Evolutionary conservation across 371 early-diverging fungal species (phyloP).

Genomic region (Lichtheimia hyalospora): DNA sequence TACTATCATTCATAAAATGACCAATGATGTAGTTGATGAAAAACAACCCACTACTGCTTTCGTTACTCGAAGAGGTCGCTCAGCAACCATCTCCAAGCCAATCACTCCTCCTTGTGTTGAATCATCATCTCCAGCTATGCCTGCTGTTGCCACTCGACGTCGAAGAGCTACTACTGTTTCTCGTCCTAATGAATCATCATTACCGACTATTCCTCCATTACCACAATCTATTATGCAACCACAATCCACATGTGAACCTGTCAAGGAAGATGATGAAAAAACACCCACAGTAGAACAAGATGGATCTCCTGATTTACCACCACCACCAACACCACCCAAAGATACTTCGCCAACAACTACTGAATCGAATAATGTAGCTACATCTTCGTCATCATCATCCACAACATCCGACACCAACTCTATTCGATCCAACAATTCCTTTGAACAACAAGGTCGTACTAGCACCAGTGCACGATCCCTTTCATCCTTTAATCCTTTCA

Average conservation of each 20-base stretch:
- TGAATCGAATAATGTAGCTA: too few relatives aligned
- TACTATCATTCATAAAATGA: conserved; percentile 4
- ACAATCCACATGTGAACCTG: not conserved
- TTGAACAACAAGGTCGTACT: conserved; percentile 3
- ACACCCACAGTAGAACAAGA: not conserved
- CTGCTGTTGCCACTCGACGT: conserved; percentile 2
- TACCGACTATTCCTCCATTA: conserved; percentile 1
- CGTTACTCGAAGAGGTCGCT: not conserved
- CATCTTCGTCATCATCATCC: too few relatives aligned
- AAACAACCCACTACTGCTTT: not conserved
- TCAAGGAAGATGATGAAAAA: conserved; percentile 2
- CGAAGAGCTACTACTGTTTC: conserved; percentile 19
- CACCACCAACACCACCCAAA: not conserved
- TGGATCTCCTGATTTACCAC: not conserved
- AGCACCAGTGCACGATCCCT: conserved; percentile 5
- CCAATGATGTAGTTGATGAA: not conserved
- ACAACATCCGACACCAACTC: too few relatives aligned
- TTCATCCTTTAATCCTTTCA: conserved; percentile 9
- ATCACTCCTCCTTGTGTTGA: not conserved
- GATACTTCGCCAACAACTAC: too few relatives aligned
- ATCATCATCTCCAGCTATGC: not conserved
- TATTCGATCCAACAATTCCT: not conserved
- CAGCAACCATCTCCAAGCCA: conserved; percentile 5
- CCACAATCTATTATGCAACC: not conserved
- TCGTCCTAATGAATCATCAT: conserved; percentile 3